Conservation (phyloP, 345 rosid species). For the Bruguiera parviflora region DNA sequence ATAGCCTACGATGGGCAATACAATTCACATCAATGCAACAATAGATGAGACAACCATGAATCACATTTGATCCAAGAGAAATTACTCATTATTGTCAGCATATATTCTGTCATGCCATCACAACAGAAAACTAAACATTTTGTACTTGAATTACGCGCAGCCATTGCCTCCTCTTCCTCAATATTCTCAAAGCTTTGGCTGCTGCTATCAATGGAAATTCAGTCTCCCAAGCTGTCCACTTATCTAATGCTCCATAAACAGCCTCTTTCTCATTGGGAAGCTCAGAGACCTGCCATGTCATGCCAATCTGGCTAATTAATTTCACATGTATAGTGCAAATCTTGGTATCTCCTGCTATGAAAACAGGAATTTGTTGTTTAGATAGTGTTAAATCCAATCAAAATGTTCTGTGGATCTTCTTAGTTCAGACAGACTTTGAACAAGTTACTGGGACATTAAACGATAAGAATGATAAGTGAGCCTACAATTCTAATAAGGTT, state of each 20-base stretch:
- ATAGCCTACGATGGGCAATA: neutral
- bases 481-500: slow-evolving; percentile 69
- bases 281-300: slow-evolving; percentile 54
- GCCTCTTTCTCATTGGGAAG: slow-evolving; percentile 77
- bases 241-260: slow-evolving; percentile 77
- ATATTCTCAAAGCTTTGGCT: slow-evolving; percentile 63
- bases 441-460: neutral
- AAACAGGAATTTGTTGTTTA: neutral
- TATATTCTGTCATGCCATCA: too few relatives aligned
- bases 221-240: slow-evolving; percentile 85
- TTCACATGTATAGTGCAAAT: neutral
- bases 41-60: neutral
- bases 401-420: neutral
- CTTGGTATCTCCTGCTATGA: neutral
- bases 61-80: neutral
- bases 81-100: neutral
- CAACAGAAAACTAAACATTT: neutral
- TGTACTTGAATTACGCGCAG: slow-evolving; percentile 75
- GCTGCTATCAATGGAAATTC: slow-evolving; percentile 80
- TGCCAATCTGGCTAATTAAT: slow-evolving; percentile 9
- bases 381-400: neutral
- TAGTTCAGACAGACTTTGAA: slow-evolving; percentile 1
- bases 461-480: neutral
- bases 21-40: neutral
- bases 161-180: slow-evolving; percentile 72